Evolutionary conservation across 139 green algal species (phyloP), one percentile per base, ranked within the genome.

Genomic region (Chlamydomonas urium): DNA sequence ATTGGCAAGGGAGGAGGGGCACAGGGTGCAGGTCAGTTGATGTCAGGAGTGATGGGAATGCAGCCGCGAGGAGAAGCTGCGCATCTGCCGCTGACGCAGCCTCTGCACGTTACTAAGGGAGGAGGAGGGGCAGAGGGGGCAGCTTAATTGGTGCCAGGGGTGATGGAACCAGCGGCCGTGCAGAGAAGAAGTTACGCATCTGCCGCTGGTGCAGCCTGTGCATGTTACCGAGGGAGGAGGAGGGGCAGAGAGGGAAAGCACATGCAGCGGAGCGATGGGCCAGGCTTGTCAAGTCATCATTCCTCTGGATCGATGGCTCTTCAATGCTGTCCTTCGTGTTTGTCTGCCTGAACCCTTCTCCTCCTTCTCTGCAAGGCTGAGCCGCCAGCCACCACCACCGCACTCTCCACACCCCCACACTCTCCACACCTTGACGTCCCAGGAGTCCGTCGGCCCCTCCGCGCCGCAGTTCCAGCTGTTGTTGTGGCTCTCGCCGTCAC

Each of bases 401-500:
- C n/a, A n/a, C n/a, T n/a, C n/a, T n/a, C n/a, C n/a, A n/a, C n/a
- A 34, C 47, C 58, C 14, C 33, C 28, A 6, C 6, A 2, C n/a
- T 8, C 78, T 68, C 67, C 77, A 26, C 29, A 68, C 60, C 33
- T 68, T 68, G 23, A 71, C 63, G 19, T 71, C 36, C 82, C 61
- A 84, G 74, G 37, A 97, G 86, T 1, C 59, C 60, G 79, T 92
- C 26, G 74, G 61, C 6, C 95, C 95, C 82, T 99, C 95, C 47
- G 83, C 82, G 2, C 95, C 95, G 74, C 94, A 99, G 84, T 99
- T 99, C 95, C 95, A 99, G 57, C 74, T 93, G 58, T 91, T 79
- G 85, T 99, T 99, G 87, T 99, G 88, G 42, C 80, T 77, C 87
- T 98, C 95, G 5, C 95, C 95, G 72, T 99, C 95, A 31, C 80